A percentile compares a stretch with the other conserved stretches of the same genome.
Conservation (phyloP, 1,139 yeast genomes). For the Saccharomyces uvarum region DNA sequence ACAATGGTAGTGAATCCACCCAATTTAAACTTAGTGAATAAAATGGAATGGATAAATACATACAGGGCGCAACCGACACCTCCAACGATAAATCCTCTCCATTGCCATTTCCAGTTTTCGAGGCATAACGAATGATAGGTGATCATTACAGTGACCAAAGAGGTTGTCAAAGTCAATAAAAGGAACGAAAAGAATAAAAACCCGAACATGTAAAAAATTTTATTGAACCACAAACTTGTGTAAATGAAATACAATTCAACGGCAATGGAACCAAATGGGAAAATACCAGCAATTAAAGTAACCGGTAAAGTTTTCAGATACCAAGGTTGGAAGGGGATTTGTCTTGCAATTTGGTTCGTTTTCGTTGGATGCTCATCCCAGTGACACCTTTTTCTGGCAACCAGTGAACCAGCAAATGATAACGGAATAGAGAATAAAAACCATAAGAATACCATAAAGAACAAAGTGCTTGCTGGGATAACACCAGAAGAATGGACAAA, state of each 20-base stretch:
- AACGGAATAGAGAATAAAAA: conserved; percentile 78
- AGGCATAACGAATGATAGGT: conserved; percentile 80
- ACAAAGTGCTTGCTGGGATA: conserved; percentile 84
- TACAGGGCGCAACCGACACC: conserved; percentile 78
- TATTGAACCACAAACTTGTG: conserved; percentile 89
- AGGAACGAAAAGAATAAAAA: conserved; percentile 82
- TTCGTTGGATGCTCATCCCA: conserved; percentile 59
- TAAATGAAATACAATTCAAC: conserved; percentile 87
- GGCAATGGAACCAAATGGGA: conserved; percentile 92
- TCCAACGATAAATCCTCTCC: conserved; percentile 83
- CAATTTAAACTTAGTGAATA: conserved; percentile 60
- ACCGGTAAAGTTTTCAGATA: conserved; percentile 63
- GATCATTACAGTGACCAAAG: conserved; percentile 71
- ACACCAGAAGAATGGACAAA: conserved; percentile 85
- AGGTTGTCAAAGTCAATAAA: conserved; percentile 74
- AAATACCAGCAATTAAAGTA: conserved; percentile 72
- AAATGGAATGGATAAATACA: conserved; percentile 74
- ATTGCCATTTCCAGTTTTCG: conserved; percentile 95
- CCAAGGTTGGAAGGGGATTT: conserved; percentile 87
- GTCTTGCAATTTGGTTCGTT: conserved; percentile 91
- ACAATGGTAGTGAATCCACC: conserved; percentile 73
- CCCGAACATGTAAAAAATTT: conserved; percentile 95
- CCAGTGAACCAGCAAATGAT: conserved; percentile 71
- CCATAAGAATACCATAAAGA: conserved; percentile 79
- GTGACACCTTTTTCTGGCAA: conserved; percentile 61